A percentile compares a stretch with the other conserved stretches of the same genome.
These are phyloP conservation scores for Turnera subulata DNA, from an alignment of 345 rosid genomes.

Conservation along the genomic window DNA sequence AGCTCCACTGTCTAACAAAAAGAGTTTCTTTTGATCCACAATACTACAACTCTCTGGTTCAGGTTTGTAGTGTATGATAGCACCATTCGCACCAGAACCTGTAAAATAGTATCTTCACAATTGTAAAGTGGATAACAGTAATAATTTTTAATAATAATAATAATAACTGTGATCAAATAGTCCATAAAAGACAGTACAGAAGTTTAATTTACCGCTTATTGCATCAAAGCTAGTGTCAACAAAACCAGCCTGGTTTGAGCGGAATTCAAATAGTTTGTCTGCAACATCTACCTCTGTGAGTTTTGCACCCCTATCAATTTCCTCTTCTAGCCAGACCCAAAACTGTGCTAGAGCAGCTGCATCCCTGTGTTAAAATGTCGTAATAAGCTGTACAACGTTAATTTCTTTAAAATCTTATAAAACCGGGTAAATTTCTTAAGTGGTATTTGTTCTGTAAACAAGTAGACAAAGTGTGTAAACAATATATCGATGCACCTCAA, in stretches of 20 bases:
- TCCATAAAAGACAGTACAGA: conserved; percentile 5
- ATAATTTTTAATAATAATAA: conserved; percentile 1
- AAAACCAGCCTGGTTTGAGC: conserved; percentile 76
- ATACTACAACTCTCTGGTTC: conserved; percentile 77
- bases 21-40: conserved; percentile 67
- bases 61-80: conserved; percentile 88
- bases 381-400: conserved; percentile 4
- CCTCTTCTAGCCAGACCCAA: conserved; percentile 93
- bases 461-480: no score
- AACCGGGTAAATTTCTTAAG: no score
- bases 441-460: background rate
- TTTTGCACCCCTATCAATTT: conserved; percentile 51
- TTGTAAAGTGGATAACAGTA: conserved; percentile 8
- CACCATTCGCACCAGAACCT: conserved; percentile 98
- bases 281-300: conserved; percentile 90
- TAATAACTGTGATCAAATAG: background rate
- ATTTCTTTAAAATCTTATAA: no score
- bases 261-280: conserved; percentile 79
- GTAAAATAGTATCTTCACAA: conserved; percentile 15
- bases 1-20: conserved; percentile 92
- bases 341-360: conserved; percentile 91
- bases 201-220: conserved; percentile 65
- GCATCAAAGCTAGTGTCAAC: conserved; percentile 94
- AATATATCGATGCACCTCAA: no score
- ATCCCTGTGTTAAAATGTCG: conserved; percentile 52